phyloP scores from a whole-genome alignment of 2,329 filamentous ascomycete species.

The Venturia carpophila region DNA sequence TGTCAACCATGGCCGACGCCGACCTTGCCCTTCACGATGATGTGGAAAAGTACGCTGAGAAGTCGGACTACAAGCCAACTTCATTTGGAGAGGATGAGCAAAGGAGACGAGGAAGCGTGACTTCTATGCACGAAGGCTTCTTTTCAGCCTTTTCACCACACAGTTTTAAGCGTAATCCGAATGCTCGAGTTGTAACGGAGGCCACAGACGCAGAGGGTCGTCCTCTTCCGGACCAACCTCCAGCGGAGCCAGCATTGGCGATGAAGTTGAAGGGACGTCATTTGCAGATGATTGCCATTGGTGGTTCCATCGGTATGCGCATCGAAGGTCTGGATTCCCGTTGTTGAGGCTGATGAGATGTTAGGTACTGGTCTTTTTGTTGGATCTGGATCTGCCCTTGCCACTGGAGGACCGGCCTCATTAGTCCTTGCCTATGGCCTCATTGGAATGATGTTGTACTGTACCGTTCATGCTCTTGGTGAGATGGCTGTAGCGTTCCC shows the following conservation, averaged over 20 bases:
- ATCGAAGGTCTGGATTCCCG: constrained; percentile 23
- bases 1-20: not conserved
- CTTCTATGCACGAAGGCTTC: constrained; percentile 14
- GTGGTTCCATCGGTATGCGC: constrained; percentile 64
- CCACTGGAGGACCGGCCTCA: constrained; percentile 67
- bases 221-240: constrained; percentile 24
- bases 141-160: constrained; percentile 35
- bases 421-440: constrained; percentile 69
- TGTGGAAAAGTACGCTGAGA: constrained; percentile 11
- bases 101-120: constrained; percentile 5
- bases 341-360: not conserved
- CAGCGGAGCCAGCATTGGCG: constrained; percentile 24
- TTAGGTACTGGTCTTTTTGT: constrained; percentile 51
- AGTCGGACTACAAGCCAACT: constrained; percentile 2
- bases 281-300: constrained; percentile 86
- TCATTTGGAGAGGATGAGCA: constrained; percentile 6
- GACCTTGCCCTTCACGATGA: constrained; percentile 5
- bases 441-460: constrained; percentile 82
- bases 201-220: constrained; percentile 48
- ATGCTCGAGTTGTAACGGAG: constrained; percentile 53
- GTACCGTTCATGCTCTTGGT: constrained; percentile 82
- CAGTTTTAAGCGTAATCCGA: constrained; percentile 56
- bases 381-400: constrained; percentile 51
- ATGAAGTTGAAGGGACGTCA: constrained; percentile 64
- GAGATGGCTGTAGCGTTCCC: constrained; percentile 91